phyloP scores from a whole-genome alignment of 768 basidiomycete genomes.

The Boletus reticuloceps region DNA sequence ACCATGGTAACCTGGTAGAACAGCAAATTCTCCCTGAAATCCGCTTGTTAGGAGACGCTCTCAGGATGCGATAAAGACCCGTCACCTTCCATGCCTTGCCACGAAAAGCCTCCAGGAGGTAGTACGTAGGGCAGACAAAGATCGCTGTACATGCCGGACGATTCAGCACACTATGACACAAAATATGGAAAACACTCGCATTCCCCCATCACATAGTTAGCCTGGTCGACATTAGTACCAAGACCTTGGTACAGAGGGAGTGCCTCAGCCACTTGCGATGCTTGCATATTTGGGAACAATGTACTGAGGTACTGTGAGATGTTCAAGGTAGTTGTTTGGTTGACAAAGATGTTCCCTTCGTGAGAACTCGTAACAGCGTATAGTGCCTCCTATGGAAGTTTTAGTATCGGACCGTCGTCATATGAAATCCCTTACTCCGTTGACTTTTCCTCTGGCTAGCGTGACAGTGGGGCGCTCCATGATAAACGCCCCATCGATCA shows the following conservation, averaged over 20 bases:
- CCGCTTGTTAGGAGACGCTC: neutral
- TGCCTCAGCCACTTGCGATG: neutral
- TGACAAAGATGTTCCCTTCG: slow-evolving; percentile 1
- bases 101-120: slow-evolving; percentile 1
- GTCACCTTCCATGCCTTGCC: slow-evolving; percentile 5
- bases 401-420: neutral
- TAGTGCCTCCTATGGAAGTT: neutral
- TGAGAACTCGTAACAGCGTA: slow-evolving; percentile 3
- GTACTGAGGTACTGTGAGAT: neutral
- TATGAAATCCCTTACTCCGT: slow-evolving; percentile 2
- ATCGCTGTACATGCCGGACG: neutral
- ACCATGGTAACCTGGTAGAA: slow-evolving; percentile 4
- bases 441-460: neutral
- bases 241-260: neutral
- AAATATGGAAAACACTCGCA: neutral
- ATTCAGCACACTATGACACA: neutral
- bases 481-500: slow-evolving; percentile 5
- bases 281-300: neutral
- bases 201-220: slow-evolving; percentile 1
- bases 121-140: slow-evolving; percentile 6
- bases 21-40: slow-evolving; percentile 5
- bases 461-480: slow-evolving; percentile 1
- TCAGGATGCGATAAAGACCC: neutral
- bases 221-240: neutral
- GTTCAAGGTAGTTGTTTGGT: neutral